Conservation (phyloP, 2,329 filamentous ascomycete species). For the Penicillium sp. region DNA sequence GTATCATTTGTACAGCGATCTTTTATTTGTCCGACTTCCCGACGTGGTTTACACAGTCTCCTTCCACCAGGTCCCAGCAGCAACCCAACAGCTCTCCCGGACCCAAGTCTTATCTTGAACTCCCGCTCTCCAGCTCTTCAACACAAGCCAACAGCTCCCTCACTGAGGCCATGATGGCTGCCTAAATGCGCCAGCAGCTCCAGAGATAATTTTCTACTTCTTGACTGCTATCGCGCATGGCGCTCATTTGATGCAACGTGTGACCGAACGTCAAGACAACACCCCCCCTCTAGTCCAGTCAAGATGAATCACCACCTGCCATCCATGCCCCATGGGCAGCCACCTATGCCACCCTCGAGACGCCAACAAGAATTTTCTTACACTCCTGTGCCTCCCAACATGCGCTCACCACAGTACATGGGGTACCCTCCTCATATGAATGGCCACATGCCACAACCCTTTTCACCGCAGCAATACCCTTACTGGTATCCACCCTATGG, state of each 20-base stretch:
- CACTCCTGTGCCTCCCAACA: conserved; percentile 47
- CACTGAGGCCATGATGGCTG: conserved; percentile 36
- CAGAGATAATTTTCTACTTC: conserved; percentile 16
- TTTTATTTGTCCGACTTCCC: neutral
- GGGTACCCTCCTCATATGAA: conserved; percentile 57
- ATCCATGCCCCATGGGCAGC: conserved; percentile 49
- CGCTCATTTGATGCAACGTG: conserved; percentile 42
- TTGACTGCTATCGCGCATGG: conserved; percentile 37
- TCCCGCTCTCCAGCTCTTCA: conserved; percentile 40
- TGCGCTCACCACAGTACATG: conserved; percentile 62
- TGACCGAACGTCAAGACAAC: conserved; percentile 40
- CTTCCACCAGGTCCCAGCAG: conserved; percentile 6
- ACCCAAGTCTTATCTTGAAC: conserved; percentile 8
- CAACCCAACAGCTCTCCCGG: conserved; percentile 14
- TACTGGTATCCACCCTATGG: conserved; percentile 48
- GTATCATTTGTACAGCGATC: conserved; percentile 14
- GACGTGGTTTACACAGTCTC: conserved; percentile 3
- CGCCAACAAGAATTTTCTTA: conserved; percentile 49
- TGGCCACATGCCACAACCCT: conserved; percentile 50
- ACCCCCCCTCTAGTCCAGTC: conserved; percentile 31
- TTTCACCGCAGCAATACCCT: conserved; percentile 46
- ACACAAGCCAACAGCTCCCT: conserved; percentile 11
- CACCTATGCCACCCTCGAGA: conserved; percentile 50
- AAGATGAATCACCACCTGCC: conserved; percentile 49
- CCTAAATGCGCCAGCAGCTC: conserved; percentile 29